Conservation (phyloP, 2,329 filamentous ascomycete genomes). For the Teratosphaeria destructans region DNA sequence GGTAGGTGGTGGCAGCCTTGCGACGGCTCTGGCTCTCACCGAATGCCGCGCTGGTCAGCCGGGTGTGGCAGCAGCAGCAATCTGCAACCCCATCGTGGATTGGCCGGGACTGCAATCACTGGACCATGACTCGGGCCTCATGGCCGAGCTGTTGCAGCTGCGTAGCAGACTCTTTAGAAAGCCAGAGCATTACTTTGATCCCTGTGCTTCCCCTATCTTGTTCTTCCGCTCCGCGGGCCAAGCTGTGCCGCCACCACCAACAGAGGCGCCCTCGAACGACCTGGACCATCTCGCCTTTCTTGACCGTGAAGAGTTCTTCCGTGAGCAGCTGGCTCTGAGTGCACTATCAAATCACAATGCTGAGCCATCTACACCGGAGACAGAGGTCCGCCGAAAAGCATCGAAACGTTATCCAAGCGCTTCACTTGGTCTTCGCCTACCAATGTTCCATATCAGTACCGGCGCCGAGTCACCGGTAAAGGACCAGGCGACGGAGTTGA, state of each 20-base stretch:
- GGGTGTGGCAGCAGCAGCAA: slow-evolving; percentile 34
- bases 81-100: slow-evolving; percentile 39
- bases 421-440: slow-evolving; percentile 29
- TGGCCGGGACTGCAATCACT: slow-evolving; percentile 28
- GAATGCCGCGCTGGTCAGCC: slow-evolving; percentile 34
- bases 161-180: slow-evolving; percentile 32
- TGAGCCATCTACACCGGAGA: background rate
- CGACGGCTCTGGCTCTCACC: slow-evolving; percentile 40
- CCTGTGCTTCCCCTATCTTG: slow-evolving; percentile 40
- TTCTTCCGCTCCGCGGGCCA: slow-evolving; percentile 38
- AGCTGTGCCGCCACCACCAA: background rate
- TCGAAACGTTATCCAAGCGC: slow-evolving; percentile 34
- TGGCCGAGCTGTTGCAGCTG: slow-evolving; percentile 19
- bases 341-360: slow-evolving; percentile 3
- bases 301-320: slow-evolving; percentile 20
- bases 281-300: slow-evolving; percentile 6
- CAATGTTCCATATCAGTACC: slow-evolving; percentile 30
- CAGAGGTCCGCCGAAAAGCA: slow-evolving; percentile 12
- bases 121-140: slow-evolving; percentile 6
- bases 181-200: slow-evolving; percentile 37
- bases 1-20: slow-evolving; percentile 35
- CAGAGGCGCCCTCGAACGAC: background rate
- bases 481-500: slow-evolving; percentile 33
- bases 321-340: slow-evolving; percentile 10
- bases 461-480: slow-evolving; percentile 28